Base-by-base conservation (phyloP, 805 yeast genomes). In the Crinitomyces ghanaensis region DNA sequence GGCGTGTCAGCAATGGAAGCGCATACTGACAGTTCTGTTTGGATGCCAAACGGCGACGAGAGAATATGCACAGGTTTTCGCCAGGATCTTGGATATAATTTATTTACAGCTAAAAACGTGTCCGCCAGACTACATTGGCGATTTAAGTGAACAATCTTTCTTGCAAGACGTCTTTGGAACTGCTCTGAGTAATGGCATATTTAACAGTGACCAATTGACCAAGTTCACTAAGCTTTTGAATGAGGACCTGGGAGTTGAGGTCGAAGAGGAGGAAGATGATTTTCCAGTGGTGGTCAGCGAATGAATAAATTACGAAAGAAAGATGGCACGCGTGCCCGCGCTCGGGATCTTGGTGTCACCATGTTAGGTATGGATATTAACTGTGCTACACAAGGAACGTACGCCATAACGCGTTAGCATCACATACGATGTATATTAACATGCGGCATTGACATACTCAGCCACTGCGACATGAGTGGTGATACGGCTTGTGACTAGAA, bases 1-100 rank as follows among this genome's bases (percentile, higher is more conserved):
- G 13, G 71, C 77, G 9, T 65, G 72, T 13, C 56, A 68, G 14
- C 85, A 77, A 43, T 79, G 86, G 86, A 61, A 68, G 34, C 60
- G 58, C 13, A 40, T 77, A 22, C 42, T 71, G 8, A 64, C 62
- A 30, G 46, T 77, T 7, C 18, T 68, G 3, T 56, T 64, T 40
- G 51, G 57, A 30, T 58, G 64, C 33, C 45, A 44, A 17, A 50
- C 53, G 4, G 36, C 59, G 11, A 33, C 66, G 3, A 28, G 19
- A 1, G 26, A 37, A 2, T 38, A 57, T 8, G 38, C 48, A 0
- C 14, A 26, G 0, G 51, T 70, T 22, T 58, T 56, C 15, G 29
- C 39, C 0, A 36, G 41, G 4, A 58, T 70, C 27, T 35, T 70
- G 3, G 35, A 36, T 0, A 8, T 54, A 1, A 34, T 71, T 4